phyloP scores from a whole-genome alignment of 148 eudicot genomes.

The Nepenthes gracilis region DNA sequence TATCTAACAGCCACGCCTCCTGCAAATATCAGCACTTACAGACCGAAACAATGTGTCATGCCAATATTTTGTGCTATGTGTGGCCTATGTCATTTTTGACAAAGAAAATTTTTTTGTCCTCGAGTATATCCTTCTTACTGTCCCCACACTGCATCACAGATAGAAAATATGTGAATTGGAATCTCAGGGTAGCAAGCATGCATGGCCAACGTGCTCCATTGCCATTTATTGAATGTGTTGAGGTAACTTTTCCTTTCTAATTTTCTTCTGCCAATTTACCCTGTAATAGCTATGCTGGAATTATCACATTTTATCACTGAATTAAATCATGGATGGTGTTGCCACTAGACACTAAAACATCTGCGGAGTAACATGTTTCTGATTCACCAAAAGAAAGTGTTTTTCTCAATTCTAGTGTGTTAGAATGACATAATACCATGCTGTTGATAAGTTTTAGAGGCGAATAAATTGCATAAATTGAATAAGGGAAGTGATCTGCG shows the following conservation, averaged over 20 bases:
- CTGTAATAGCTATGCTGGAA: constrained; percentile 1
- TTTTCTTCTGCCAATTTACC: background rate
- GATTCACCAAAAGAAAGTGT: too few relatives aligned
- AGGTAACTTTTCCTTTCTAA: constrained; percentile 30
- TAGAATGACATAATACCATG: too few relatives aligned
- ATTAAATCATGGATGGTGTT: background rate
- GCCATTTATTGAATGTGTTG: constrained; percentile 62
- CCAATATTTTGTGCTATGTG: too few relatives aligned
- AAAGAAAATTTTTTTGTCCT: background rate
- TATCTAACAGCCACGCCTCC: too few relatives aligned
- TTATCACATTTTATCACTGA: background rate
- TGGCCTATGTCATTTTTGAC: too few relatives aligned
- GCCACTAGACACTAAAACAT: background rate
- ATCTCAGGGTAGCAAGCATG: constrained; percentile 60
- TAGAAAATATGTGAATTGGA: constrained; percentile 76
- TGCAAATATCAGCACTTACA: too few relatives aligned
- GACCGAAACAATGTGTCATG: too few relatives aligned
- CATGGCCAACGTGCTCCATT: constrained; percentile 76
- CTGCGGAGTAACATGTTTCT: background rate
- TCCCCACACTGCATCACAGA: constrained; percentile 26
- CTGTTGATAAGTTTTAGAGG: too few relatives aligned
- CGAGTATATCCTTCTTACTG: background rate
- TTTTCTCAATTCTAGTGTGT: too few relatives aligned
- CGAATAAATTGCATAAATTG: too few relatives aligned
- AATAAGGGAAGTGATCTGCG: too few relatives aligned